These are phyloP conservation scores for Triticum urartu DNA, from an alignment of 176 grass and related monocot species.

Conservation along the genomic window DNA sequence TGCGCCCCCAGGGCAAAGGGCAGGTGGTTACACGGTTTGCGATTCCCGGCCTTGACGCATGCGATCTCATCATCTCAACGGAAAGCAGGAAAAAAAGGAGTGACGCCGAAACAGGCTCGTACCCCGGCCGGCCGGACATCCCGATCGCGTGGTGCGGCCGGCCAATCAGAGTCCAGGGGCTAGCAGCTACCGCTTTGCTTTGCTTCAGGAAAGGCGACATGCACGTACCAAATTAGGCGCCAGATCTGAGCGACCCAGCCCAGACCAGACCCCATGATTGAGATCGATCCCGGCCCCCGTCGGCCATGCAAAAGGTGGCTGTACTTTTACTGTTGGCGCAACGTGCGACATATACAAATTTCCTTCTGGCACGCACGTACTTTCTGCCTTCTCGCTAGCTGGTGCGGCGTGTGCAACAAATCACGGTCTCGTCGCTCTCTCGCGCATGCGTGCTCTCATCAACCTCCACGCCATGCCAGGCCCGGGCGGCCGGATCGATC, in stretches of 20 bases:
- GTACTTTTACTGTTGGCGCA: slow-evolving; percentile 29
- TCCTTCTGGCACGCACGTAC: not conserved
- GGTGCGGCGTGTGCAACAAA: not conserved
- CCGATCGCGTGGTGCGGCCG: not conserved
- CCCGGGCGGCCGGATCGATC: not conserved
- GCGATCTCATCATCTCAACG: not conserved
- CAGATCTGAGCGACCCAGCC: slow-evolving; percentile 3
- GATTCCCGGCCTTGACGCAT: not conserved
- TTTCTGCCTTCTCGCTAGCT: not conserved
- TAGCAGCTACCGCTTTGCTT: not conserved
- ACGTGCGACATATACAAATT: slow-evolving; percentile 21
- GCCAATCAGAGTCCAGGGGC: not conserved
- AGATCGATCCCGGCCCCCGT: not conserved
- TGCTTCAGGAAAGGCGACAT: slow-evolving; percentile 45
- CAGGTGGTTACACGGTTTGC: too few relatives aligned
- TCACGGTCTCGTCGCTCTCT: not conserved
- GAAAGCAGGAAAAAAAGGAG: not conserved
- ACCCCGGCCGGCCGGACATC: not conserved
- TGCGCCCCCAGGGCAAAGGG: too few relatives aligned
- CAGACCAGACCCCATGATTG: not conserved
- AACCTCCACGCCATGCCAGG: not conserved
- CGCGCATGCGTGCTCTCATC: not conserved
- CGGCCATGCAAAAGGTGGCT: not conserved
- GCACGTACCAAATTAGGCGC: slow-evolving; percentile 16
- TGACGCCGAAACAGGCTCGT: not conserved